Percentiles rank a stretch among this genome's conserved stretches.
Conservation (phyloP, 768 basidiomycete species). For the Trametes cinnabarina region DNA sequence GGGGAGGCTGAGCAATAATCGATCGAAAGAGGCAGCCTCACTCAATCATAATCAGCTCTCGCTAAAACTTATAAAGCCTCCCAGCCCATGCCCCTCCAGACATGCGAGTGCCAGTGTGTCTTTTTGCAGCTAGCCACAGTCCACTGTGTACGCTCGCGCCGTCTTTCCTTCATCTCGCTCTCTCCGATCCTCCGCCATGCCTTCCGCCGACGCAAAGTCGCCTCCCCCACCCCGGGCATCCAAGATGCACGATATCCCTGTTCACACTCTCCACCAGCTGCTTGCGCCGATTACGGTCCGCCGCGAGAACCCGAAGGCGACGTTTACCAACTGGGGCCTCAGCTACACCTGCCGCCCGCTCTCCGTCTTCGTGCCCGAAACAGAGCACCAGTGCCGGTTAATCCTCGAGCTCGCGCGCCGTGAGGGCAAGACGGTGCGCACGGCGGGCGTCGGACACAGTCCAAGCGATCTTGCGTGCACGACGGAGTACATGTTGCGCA, state of each 20-base stretch:
- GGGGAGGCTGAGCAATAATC: slow-evolving; percentile 23
- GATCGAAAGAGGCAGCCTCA: slow-evolving; percentile 27
- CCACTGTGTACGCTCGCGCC: too few relatives aligned
- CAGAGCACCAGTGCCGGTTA: slow-evolving; percentile 63
- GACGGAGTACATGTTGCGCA: slow-evolving; percentile 78
- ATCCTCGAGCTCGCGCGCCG: slow-evolving; percentile 80
- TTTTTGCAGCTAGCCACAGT: neutral
- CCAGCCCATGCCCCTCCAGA: neutral
- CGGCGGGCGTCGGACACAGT: slow-evolving; percentile 88
- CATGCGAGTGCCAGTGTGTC: slow-evolving; percentile 4
- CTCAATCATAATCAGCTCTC: slow-evolving; percentile 22
- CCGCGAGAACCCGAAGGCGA: slow-evolving; percentile 35
- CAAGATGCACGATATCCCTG: slow-evolving; percentile 40
- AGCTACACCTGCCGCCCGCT: slow-evolving; percentile 72
- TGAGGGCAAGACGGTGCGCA: slow-evolving; percentile 69
- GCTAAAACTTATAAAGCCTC: slow-evolving; percentile 33
- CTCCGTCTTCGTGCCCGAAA: slow-evolving; percentile 74
- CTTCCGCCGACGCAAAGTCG: slow-evolving; percentile 28
- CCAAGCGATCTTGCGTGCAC: slow-evolving; percentile 95
- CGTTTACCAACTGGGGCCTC: slow-evolving; percentile 84
- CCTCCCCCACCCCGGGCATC: slow-evolving; percentile 20
- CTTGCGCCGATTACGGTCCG: slow-evolving; percentile 58
- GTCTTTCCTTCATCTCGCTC: neutral
- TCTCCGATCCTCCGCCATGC: slow-evolving; percentile 18
- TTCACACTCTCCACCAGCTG: slow-evolving; percentile 47